Percentiles rank a stretch among this genome's conserved stretches.
Evolutionary conservation across 345 rosid species (phyloP).

Genomic region (Tarenaya hassleriana): DNA sequence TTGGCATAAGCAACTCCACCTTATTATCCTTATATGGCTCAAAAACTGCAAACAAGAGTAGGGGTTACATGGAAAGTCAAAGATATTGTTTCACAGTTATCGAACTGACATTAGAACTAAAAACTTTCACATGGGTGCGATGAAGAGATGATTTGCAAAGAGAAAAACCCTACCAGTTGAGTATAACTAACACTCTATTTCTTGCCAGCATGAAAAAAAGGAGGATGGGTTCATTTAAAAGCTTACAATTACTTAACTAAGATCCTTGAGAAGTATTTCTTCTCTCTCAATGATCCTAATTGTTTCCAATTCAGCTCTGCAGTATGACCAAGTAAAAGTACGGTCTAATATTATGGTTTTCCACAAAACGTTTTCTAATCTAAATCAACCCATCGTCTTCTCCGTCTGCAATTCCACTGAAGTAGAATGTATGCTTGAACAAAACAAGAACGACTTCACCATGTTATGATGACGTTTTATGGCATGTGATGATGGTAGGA

Average conservation of each 20-base stretch:
- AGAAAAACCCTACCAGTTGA: background rate
- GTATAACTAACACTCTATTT: no score
- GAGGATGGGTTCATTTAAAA: background rate
- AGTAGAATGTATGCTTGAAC: background rate
- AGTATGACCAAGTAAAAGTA: conserved; percentile 4
- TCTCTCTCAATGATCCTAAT: background rate
- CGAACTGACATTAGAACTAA: background rate
- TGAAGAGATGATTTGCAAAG: no score
- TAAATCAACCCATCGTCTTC: background rate
- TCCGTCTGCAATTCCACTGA: background rate
- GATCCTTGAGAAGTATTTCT: background rate
- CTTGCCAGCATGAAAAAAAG: background rate
- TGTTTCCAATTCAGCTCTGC: background rate
- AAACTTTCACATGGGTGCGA: no score
- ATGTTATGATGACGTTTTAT: background rate
- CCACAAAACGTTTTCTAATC: background rate
- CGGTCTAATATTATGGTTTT: no score
- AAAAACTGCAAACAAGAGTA: conserved; percentile 59
- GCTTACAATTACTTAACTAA: background rate
- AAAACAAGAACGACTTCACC: background rate
- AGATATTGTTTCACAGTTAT: background rate
- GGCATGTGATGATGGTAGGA: background rate
- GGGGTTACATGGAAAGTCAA: background rate
- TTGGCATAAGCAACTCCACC: conserved; percentile 88
- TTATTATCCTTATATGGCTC: conserved; percentile 93